phyloP scores from a whole-genome alignment of 345 rosid species.

The Draba incana region DNA sequence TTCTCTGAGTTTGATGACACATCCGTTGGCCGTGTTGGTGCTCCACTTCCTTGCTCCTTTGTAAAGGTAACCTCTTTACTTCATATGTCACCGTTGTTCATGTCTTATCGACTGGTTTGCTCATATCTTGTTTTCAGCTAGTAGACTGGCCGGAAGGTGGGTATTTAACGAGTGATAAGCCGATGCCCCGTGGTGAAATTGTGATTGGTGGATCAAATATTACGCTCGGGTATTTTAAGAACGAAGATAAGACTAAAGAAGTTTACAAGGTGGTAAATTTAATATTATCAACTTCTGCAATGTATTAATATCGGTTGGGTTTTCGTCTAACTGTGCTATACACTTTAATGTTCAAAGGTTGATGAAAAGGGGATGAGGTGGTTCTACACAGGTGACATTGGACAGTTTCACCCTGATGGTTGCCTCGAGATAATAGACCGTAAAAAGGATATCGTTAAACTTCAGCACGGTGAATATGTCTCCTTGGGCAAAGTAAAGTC shows the following conservation, averaged over 20 bases:
- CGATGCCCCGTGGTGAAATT: conserved; percentile 97
- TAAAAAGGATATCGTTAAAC: conserved; percentile 95
- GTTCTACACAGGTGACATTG: conserved; percentile 98
- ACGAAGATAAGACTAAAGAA: conserved; percentile 84
- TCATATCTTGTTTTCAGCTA: conserved; percentile 56
- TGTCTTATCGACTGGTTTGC: conserved; percentile 15
- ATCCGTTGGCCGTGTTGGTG: conserved; percentile 97
- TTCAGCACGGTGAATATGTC: conserved; percentile 98
- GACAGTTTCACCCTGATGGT: conserved; percentile 89
- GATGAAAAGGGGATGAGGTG: conserved; percentile 95
- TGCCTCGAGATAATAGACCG: conserved; percentile 98
- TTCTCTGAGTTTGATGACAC: conserved; percentile 96
- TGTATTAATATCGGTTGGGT: conserved; percentile 9
- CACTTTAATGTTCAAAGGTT: conserved; percentile 53
- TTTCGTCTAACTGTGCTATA: conserved; percentile 15
- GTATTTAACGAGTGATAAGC: conserved; percentile 68
- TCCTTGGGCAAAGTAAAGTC: conserved; percentile 88
- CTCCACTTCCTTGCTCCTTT: conserved; percentile 93
- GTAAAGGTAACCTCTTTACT: conserved; percentile 65
- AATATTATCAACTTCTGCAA: background rate
- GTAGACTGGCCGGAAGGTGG: conserved; percentile 98
- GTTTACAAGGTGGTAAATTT: conserved; percentile 73
- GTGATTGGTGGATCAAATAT: conserved; percentile 94
- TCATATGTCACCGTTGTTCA: background rate
- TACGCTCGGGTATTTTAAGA: conserved; percentile 89